Evolutionary conservation across 225 moss, liverwort and hornwort species (phyloP).

Genomic region (Takakia lepidozioides): DNA sequence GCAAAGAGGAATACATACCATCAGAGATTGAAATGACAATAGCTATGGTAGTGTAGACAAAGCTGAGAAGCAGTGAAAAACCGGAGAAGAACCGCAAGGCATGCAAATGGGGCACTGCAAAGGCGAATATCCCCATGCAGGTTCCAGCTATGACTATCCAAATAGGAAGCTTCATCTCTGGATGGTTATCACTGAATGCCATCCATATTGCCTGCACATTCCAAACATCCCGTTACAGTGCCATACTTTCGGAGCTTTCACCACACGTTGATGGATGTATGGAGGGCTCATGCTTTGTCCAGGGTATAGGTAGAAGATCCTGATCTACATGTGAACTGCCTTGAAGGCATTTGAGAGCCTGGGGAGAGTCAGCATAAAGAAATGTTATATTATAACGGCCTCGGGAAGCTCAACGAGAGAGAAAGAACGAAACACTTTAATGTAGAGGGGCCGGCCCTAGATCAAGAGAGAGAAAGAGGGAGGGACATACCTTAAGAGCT

Average conservation of each 20-base stretch:
- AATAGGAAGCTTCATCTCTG: constrained; percentile 23
- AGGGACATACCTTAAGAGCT: constrained; percentile 27
- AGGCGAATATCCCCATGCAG: constrained; percentile 20
- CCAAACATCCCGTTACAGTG: too few relatives aligned
- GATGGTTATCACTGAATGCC: constrained; percentile 9
- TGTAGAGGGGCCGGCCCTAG: too few relatives aligned
- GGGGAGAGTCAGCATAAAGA: too few relatives aligned
- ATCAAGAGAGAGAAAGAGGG: too few relatives aligned
- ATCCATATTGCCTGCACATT: constrained; percentile 25
- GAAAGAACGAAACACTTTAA: neutral
- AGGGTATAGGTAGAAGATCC: too few relatives aligned
- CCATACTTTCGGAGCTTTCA: neutral
- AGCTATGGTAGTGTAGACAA: constrained; percentile 21
- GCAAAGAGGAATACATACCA: constrained; percentile 8
- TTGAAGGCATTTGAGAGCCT: too few relatives aligned
- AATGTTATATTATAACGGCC: too few relatives aligned
- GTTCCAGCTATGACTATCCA: constrained; percentile 44
- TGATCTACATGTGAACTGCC: too few relatives aligned
- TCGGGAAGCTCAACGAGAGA: too few relatives aligned
- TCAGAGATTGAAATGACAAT: constrained; percentile 22
- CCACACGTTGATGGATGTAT: too few relatives aligned
- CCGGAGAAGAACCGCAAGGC: constrained; percentile 27
- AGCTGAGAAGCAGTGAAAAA: constrained; percentile 24
- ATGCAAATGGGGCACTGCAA: constrained; percentile 34
- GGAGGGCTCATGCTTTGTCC: too few relatives aligned